A percentile compares a stretch with the other conserved stretches of the same genome.
phyloP scores from a whole-genome alignment of 352 stramenopile species.

The Phytophthora palmivora region DNA sequence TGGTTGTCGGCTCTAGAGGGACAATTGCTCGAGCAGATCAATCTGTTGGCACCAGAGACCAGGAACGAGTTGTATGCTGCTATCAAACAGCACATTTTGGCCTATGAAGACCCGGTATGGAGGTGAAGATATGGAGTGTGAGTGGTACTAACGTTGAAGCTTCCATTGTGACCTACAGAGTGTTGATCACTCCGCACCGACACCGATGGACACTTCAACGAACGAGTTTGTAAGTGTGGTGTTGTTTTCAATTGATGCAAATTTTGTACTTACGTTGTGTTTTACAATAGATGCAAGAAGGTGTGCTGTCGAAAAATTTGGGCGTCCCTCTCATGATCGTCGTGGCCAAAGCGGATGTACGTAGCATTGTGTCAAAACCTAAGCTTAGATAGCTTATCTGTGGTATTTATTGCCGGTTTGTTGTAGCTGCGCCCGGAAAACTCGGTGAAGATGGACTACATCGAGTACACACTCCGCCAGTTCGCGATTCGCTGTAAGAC shows the following conservation, averaged over 20 bases:
- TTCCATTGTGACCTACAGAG: constrained; percentile 38
- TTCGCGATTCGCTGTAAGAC: constrained; percentile 80
- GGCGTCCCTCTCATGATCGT: constrained; percentile 78
- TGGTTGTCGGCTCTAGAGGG: constrained; percentile 82
- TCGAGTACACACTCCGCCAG: constrained; percentile 82
- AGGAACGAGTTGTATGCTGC: constrained; percentile 65
- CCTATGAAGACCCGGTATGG: constrained; percentile 80
- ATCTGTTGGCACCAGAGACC: constrained; percentile 54
- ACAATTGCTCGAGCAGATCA: constrained; percentile 77
- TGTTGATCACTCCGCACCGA: constrained; percentile 59
- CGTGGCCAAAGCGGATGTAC: constrained; percentile 82
- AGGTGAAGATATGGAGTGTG: background rate
- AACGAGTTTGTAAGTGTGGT: constrained; percentile 73
- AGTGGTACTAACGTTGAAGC: constrained; percentile 8
- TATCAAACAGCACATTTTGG: constrained; percentile 78
- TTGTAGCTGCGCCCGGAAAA: constrained; percentile 77
- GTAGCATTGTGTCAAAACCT: background rate
- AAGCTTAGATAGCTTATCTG: background rate
- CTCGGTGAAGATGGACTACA: constrained; percentile 88
- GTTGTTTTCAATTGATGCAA: constrained; percentile 1
- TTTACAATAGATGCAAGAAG: constrained; percentile 68
- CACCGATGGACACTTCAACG: constrained; percentile 60
- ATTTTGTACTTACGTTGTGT: background rate
- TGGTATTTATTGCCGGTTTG: constrained; percentile 3
- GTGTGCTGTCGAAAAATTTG: constrained; percentile 80